Base-by-base conservation (phyloP, 148 eudicot genomes). In the Spergularia marina region DNA sequence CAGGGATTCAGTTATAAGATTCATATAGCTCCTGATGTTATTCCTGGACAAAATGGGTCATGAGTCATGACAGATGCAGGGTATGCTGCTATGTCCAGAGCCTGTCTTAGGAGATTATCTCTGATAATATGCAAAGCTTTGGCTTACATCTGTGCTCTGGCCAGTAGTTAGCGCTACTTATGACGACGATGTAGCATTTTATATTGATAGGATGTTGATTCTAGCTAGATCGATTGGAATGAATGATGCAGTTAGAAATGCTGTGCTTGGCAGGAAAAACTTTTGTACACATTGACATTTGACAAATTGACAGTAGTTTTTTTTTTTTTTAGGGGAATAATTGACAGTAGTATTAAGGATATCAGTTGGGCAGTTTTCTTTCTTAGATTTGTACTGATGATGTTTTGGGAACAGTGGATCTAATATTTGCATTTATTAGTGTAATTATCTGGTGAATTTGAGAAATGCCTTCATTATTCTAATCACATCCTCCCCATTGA, bases 331-430 rank as follows among this genome's bases (percentile, higher is more conserved):
- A 23, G 25, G 25, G 25, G 25, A 23, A 1, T 23, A 23, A 0
- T 23, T 23, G 25, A 30, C 36, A 30, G 36, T 30, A 30, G n/a
- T 76, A 30, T 71, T 15, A 62, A 34, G 52, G 53, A 53, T 71
- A 47, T 54, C 44, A 23, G 66, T 69, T 76, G 30, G 40, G 53
- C 30, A 69, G 57, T 69, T 70, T 68, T 36, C n/a, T 54, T 77
- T 41, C 53, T 74, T 56, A 14, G 66, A 44, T 41, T 41, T 40
- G 30, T 34, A 40, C 72, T 17, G 69, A 30, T 4, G 25, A 63
- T 77, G 56, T 71, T 77, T 71, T 36, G 80, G 79, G 63, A 63
- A 71, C 4, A 53, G 81, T 78, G 75, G 72, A 79, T 74, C 70
- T 67, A 68, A 79, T 39, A 30, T 75, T 56, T 52, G 66, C 25